phyloP scores from a whole-genome alignment of 176 grass and related monocot species.

The Aegilops sharonensis region DNA sequence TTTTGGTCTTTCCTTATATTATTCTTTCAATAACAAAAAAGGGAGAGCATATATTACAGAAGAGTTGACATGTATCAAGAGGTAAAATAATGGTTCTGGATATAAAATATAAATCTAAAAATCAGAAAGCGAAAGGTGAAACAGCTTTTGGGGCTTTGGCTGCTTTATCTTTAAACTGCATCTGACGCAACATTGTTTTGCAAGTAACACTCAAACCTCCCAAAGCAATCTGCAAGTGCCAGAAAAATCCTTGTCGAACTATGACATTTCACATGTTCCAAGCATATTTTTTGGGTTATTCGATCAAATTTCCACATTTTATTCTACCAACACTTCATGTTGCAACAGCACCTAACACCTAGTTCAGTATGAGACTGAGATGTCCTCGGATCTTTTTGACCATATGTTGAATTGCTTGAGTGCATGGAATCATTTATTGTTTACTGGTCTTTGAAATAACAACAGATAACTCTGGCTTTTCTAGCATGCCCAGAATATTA shows the following conservation, averaged over 20 bases:
- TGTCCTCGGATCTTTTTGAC: background rate
- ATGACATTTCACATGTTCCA: slow-evolving; percentile 11
- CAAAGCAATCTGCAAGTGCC: background rate
- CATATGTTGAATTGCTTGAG: background rate
- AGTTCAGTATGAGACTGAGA: background rate
- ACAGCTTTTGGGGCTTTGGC: background rate
- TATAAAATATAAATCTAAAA: background rate
- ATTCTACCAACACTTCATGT: background rate
- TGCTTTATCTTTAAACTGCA: background rate
- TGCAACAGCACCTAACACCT: background rate
- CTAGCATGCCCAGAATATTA: background rate
- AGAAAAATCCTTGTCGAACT: background rate
- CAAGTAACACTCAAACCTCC: background rate
- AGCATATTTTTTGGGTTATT: background rate
- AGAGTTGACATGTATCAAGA: background rate
- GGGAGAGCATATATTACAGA: slow-evolving; percentile 8
- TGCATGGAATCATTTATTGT: background rate
- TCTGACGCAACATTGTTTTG: background rate
- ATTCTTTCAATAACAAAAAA: background rate
- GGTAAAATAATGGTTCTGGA: background rate
- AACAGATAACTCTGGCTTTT: background rate
- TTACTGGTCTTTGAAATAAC: background rate
- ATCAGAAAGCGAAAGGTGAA: slow-evolving; percentile 3
- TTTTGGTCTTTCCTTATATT: slow-evolving; percentile 11
- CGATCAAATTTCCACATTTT: background rate